These are phyloP conservation scores for Botrytis hyacinthi DNA, from an alignment of 2,329 filamentous ascomycete genomes.

Conservation along the genomic window DNA sequence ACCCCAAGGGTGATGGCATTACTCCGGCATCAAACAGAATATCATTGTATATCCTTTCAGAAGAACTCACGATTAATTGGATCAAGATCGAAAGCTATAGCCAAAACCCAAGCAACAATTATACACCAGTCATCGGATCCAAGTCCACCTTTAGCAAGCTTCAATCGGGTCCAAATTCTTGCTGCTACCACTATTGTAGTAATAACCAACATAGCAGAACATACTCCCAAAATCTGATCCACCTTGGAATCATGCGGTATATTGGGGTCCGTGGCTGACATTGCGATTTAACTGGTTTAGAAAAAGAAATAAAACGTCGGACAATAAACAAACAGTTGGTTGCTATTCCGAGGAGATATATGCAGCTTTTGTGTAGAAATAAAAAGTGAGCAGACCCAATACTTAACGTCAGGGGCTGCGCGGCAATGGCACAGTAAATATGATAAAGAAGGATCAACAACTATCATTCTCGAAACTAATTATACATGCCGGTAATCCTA, in stretches of 20 bases:
- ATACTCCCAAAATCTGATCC: conserved; percentile 14
- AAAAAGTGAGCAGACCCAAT: background rate
- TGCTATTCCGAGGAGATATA: background rate
- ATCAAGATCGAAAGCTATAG: conserved; percentile 13
- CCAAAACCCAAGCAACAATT: conserved; percentile 15
- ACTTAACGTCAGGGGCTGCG: background rate
- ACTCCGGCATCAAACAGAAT: background rate
- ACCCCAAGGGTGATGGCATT: background rate
- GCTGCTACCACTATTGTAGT: conserved; percentile 8
- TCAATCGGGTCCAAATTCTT: conserved; percentile 5
- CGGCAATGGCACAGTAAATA: background rate
- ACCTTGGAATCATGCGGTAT: conserved; percentile 16
- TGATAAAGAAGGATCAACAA: background rate
- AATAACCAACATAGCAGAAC: conserved; percentile 16
- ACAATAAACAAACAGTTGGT: background rate
- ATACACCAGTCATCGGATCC: conserved; percentile 17
- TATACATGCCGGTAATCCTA: background rate
- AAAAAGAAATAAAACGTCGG: background rate
- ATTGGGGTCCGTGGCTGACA: background rate
- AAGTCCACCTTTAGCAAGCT: conserved; percentile 15
- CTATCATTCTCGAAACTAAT: background rate
- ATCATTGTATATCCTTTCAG: background rate
- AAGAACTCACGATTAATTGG: conserved; percentile 14
- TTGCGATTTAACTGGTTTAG: background rate
- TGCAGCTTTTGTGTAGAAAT: background rate